Evolutionary conservation across 768 basidiomycete species (phyloP).

Genomic region (Suillus plorans): DNA sequence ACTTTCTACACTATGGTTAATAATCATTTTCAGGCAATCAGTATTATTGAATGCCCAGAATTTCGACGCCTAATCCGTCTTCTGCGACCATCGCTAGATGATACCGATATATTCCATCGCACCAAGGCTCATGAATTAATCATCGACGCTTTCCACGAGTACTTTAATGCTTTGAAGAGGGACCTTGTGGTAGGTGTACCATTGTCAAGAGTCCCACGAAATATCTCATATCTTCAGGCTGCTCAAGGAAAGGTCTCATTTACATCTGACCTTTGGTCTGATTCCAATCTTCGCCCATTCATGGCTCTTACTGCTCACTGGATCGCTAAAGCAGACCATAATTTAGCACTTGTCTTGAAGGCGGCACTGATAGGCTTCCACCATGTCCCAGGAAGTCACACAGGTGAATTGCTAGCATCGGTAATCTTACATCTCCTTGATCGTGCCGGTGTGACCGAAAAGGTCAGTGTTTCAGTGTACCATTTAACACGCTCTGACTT

Average conservation of each 20-base stretch:
- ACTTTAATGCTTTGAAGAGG: slow-evolving; percentile 1
- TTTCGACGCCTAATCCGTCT: not conserved
- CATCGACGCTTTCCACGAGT: not conserved
- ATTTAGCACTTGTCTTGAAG: slow-evolving; percentile 9
- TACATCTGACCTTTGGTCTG: slow-evolving; percentile 18
- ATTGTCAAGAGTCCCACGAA: not conserved
- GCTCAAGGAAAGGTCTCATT: slow-evolving; percentile 10
- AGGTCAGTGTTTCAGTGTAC: not conserved
- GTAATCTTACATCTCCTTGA: not conserved
- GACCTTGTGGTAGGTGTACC: slow-evolving; percentile 2
- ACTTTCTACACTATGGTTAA: not conserved
- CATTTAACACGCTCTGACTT: not conserved
- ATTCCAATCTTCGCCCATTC: slow-evolving; percentile 9
- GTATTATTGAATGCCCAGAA: not conserved
- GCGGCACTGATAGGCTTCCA: slow-evolving; percentile 14
- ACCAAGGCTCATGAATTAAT: slow-evolving; percentile 9
- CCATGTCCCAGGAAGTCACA: slow-evolving; percentile 15
- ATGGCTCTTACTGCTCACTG: slow-evolving; percentile 19
- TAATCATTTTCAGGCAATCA: slow-evolving; percentile 3
- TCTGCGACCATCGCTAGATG: not conserved
- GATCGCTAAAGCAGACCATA: slow-evolving; percentile 1
- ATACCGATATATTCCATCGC: slow-evolving; percentile 11
- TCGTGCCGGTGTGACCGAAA: not conserved
- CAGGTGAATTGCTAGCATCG: slow-evolving; percentile 10
- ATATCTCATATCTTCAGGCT: not conserved